Conservation (phyloP, 2,329 filamentous ascomycete species). For the Rhynchosporium secalis region DNA sequence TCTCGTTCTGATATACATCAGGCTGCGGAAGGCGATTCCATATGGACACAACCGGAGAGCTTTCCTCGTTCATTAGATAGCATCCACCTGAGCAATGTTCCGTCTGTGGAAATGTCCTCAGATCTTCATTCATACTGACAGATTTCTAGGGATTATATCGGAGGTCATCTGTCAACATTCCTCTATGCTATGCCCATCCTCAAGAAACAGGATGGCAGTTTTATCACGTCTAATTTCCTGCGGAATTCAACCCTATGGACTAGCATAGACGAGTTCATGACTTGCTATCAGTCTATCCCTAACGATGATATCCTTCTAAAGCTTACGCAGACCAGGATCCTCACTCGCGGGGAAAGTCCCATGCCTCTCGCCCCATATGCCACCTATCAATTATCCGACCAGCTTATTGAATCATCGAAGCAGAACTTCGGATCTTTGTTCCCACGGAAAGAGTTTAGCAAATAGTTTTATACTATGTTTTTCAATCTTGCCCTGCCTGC, state of each 20-base stretch:
- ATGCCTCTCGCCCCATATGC: constrained; percentile 17
- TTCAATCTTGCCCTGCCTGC: background rate
- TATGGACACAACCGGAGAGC: constrained; percentile 2
- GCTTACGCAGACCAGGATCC: no score
- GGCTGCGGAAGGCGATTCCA: background rate
- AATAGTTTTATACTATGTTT: background rate
- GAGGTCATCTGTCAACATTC: no score
- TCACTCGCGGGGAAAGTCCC: background rate
- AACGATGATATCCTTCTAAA: no score
- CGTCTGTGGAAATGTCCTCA: constrained; percentile 17
- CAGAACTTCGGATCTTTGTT: background rate
- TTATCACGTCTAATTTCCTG: no score
- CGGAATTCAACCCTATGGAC: no score
- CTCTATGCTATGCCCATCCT: no score
- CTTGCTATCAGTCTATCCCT: no score
- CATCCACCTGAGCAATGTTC: constrained; percentile 28
- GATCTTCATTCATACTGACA: no score
- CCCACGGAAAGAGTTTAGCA: background rate
- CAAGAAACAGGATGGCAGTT: no score
- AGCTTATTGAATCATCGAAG: background rate
- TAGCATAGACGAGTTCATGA: no score
- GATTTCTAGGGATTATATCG: no score
- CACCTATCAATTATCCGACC: background rate
- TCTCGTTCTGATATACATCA: background rate
- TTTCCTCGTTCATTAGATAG: constrained; percentile 23